A percentile compares a stretch with the other conserved stretches of the same genome.
These are phyloP conservation scores for Fonsecaea pedrosoi DNA, from an alignment of 2,329 filamentous ascomycete species.

Conservation along the genomic window DNA sequence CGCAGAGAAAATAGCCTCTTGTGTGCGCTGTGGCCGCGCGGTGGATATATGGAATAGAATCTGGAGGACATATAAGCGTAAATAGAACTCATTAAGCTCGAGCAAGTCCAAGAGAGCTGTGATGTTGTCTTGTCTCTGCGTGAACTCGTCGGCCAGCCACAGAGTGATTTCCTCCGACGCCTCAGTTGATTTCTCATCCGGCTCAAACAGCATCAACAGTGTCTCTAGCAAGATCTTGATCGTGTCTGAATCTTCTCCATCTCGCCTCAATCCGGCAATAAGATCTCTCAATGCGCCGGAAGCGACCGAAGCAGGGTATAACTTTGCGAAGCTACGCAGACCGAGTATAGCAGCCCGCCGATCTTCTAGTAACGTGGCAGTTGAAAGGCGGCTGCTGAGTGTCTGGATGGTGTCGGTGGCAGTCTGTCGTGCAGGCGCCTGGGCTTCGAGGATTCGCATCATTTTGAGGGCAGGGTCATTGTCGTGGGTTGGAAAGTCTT, in stretches of 20 bases:
- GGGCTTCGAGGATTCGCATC: conserved; percentile 67
- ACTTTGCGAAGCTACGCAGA: conserved; percentile 92
- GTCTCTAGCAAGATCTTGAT: conserved; percentile 96
- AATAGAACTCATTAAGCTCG: conserved; percentile 86
- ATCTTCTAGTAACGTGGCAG: conserved; percentile 91
- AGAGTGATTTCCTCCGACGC: conserved; percentile 88
- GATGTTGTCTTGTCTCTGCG: conserved; percentile 96
- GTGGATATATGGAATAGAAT: conserved; percentile 84
- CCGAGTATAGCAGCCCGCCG: conserved; percentile 91
- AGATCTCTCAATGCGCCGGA: conserved; percentile 89
- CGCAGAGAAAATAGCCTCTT: conserved; percentile 90
- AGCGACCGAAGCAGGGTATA: conserved; percentile 93
- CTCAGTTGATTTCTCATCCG: conserved; percentile 66
- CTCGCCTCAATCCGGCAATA: conserved; percentile 82
- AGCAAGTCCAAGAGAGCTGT: conserved; percentile 87
- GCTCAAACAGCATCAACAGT: conserved; percentile 86
- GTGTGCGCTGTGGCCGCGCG: conserved; percentile 86
- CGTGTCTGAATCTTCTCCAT: conserved; percentile 94
- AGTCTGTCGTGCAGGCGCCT: conserved; percentile 92
- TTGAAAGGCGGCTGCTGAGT: conserved; percentile 83
- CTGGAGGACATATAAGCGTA: conserved; percentile 87
- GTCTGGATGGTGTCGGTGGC: conserved; percentile 93
- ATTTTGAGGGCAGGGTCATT: conserved; percentile 45
- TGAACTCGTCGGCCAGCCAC: conserved; percentile 98
- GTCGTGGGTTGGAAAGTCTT: neutral